phyloP scores from a whole-genome alignment of 306 rosid genomes.

The Mucuna pruriens region DNA sequence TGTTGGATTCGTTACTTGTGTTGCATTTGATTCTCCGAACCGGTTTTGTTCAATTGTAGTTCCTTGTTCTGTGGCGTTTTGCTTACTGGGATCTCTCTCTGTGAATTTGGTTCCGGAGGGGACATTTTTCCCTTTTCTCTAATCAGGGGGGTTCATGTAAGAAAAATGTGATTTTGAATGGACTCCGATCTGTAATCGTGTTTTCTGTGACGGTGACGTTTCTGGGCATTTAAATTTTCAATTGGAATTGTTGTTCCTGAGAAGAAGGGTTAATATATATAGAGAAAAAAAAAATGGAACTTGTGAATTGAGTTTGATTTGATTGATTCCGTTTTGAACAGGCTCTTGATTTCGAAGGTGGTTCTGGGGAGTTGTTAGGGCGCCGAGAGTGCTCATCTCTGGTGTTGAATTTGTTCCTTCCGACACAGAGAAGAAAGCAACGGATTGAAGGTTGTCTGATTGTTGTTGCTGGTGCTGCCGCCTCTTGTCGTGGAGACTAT shows the following conservation, averaged over 20 bases:
- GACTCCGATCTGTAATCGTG: constrained; percentile 46
- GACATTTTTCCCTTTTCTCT: constrained; percentile 32
- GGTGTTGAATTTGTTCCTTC: constrained; percentile 39
- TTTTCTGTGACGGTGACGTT: neutral
- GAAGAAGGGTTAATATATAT: neutral
- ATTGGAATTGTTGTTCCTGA: constrained; percentile 6
- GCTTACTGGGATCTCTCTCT: constrained; percentile 41
- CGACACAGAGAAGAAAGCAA: constrained; percentile 35
- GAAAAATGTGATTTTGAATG: constrained; percentile 34
- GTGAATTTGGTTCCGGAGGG: constrained; percentile 24
- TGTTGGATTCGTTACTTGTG: constrained; percentile 20
- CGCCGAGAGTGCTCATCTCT: constrained; percentile 34
- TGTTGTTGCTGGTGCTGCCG: constrained; percentile 7
- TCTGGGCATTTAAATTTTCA: constrained; percentile 14
- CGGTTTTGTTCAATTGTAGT: constrained; percentile 27
- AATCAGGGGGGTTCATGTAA: neutral
- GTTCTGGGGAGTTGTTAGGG: constrained; percentile 48
- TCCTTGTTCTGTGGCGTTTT: constrained; percentile 21
- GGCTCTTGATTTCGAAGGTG: constrained; percentile 45
- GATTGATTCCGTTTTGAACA: constrained; percentile 48
- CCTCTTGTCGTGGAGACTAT: constrained; percentile 57
- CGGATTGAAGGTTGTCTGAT: constrained; percentile 41
- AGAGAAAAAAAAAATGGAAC: neutral
- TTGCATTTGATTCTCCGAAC: constrained; percentile 13
- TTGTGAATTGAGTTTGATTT: constrained; percentile 32